Conservation (phyloP, 75 land plant genomes). For the Picea sitchensis region DNA sequence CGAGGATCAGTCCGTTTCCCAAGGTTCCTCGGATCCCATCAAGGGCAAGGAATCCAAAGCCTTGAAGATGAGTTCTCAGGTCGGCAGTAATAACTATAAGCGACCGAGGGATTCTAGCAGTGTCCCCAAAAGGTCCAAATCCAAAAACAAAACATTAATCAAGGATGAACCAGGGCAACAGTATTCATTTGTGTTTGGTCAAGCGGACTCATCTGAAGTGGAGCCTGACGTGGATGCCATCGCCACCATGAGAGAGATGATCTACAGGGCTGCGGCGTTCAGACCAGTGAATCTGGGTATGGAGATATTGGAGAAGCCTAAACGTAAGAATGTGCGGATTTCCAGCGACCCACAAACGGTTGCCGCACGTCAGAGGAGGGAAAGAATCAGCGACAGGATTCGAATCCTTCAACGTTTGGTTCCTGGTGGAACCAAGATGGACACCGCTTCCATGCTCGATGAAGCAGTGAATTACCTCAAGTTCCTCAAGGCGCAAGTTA, state of each 20-base stretch:
- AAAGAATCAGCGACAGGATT: conserved; percentile 36
- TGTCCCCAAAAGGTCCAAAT: background rate
- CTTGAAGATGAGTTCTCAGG: background rate
- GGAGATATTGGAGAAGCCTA: conserved; percentile 48
- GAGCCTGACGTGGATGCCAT: conserved; percentile 58
- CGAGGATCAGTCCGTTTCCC: too few relatives aligned
- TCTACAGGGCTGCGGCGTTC: conserved; percentile 59
- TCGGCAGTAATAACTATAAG: background rate
- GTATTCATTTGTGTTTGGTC: background rate
- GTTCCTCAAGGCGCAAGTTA: conserved; percentile 63
- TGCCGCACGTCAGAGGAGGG: conserved; percentile 42
- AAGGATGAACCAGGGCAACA: too few relatives aligned
- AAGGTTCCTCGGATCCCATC: too few relatives aligned
- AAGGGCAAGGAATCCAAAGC: background rate
- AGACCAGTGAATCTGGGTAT: conserved; percentile 42
- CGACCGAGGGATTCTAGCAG: too few relatives aligned
- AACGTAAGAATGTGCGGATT: conserved; percentile 48
- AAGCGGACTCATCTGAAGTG: background rate
- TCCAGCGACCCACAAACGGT: conserved; percentile 50
- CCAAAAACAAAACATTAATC: background rate
- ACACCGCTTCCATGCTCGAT: conserved; percentile 51
- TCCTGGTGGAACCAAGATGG: conserved; percentile 54
- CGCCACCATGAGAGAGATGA: conserved; percentile 71
- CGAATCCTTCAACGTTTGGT: conserved; percentile 36
- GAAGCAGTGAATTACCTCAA: conserved; percentile 47